Evolutionary conservation across 257 asterid species (phyloP), one percentile per base, ranked within the genome.

Genomic region (Solanum peruvianum): DNA sequence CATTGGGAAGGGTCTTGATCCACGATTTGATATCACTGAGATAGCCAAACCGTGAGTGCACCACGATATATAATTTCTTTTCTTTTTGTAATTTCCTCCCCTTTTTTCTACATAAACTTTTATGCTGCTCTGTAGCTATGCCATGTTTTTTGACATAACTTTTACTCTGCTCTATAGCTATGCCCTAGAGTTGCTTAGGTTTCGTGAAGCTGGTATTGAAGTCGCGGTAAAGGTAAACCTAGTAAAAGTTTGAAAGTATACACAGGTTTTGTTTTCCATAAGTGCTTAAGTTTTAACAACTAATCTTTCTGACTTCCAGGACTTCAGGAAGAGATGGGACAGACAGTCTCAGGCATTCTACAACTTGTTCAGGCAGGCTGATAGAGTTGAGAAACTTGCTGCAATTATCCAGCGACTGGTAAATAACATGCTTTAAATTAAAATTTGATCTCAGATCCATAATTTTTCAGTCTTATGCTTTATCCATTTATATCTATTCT

Each of bases 21-120:
- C 99, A 90, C 98, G 98, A 82, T 97, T 97, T 92, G 99, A 97
- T 88, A 97, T 97, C 92, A 94, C 99, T 15, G 99, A 97, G 92
- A 97, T 97, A 80, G 98, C 99, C 77, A 96, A 95, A 90, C 99
- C 99, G 99, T 97, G 90, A 94, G 98, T 88, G 82, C 75, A 85
- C 62, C 77, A 47, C n/a, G 10, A 64, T 82, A 29, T 56, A n/a
- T 52, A 23, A 80, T 33, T 49, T 47, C 39, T 39, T 33, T 37
- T 70, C 33, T 84, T 29, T 4, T 87, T 66, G 47, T 52, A 77
- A 45, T 78, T 84, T 78, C 35, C 18, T 33, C 66, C 82, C 31
- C 39, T 75, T 41, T 64, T 42, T 75, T 69, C 6, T 9, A 81
- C 45, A 81, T 49, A 49, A 29, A 49, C 6, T 29, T 49, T 47